Evolutionary conservation across 2,329 filamentous ascomycete species (phyloP), one percentile per base, ranked within the genome.

Genomic region (Helminthosporium solani): DNA sequence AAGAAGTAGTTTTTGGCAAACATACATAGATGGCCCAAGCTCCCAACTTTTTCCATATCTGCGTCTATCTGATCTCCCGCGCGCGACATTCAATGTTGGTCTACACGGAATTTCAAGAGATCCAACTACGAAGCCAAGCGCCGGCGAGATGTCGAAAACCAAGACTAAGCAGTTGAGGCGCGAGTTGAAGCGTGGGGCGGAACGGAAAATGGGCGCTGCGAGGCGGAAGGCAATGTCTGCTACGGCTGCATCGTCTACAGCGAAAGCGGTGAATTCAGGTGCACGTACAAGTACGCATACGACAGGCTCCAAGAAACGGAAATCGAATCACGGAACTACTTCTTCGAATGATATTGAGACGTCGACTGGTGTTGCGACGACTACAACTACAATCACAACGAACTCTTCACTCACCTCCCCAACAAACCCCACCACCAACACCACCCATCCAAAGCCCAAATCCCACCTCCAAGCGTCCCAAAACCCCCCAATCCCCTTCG

Each of bases 401-500:
- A n/a, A 27, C 3, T 41, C 38, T 27, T 54, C 50, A 16, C 47
- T 70, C n/a, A n/a, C 27, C 41, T 3, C 11, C 53, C 7, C 57
- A 51, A 36, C 50, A 49, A 16, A 3, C 40, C 28, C 21, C 34
- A 6, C 40, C 38, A 33, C 53, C 50, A n/a, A 47, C 70, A 25
- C 41, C 3, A n/a, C n/a, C n/a, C n/a, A n/a, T n/a, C n/a, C n/a
- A n/a, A n/a, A n/a, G n/a, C n/a, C 51, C 6, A 52, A 52, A 37
- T 27, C 48, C 5, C 49, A 27, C 21, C 33, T 49, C 2, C 64
- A 64, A 50, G 58, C 62, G 42, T 58, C 63, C 53, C 61, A 64
- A 21, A 70, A 70, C 53, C 82, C 77, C 19, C 80, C 74, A 3
- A 83, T 91, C 18, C 88, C 88, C 14, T 91, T 92, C 69, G 68